Conservation (phyloP, 371 early-diverging fungal genomes). For the Apophysomyces ossiformis region DNA sequence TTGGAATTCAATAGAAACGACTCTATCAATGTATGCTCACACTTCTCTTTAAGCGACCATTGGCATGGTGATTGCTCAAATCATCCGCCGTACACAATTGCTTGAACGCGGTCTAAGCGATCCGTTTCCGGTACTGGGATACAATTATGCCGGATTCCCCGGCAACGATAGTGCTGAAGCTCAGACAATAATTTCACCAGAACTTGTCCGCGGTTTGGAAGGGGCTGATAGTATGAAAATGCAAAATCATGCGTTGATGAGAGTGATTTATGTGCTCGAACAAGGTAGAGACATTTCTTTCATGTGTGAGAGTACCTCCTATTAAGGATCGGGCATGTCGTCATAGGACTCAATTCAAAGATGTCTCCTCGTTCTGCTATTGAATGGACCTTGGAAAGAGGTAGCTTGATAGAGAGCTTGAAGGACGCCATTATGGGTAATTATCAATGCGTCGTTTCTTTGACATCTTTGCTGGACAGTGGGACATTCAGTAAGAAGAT, state of each 20-base stretch:
- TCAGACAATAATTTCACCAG: slow-evolving; percentile 24
- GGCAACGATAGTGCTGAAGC: slow-evolving; percentile 14
- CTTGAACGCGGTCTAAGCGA: slow-evolving; percentile 46
- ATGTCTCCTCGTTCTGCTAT: slow-evolving; percentile 53
- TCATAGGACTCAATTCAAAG: slow-evolving; percentile 39
- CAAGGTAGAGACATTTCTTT: slow-evolving; percentile 38
- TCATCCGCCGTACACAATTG: slow-evolving; percentile 62
- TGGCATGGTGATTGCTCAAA: slow-evolving; percentile 65
- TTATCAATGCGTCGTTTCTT: slow-evolving; percentile 57
- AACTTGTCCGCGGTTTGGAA: slow-evolving; percentile 40
- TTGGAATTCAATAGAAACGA: not conserved
- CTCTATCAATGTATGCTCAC: not conserved
- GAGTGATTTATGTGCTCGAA: slow-evolving; percentile 63
- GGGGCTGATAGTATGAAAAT: slow-evolving; percentile 48
- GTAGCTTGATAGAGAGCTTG: slow-evolving; percentile 58
- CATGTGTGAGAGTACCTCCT: not conserved
- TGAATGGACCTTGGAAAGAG: slow-evolving; percentile 65
- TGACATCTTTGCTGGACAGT: slow-evolving; percentile 58
- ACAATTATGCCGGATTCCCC: slow-evolving; percentile 22
- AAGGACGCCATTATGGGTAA: slow-evolving; percentile 70
- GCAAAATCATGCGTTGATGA: slow-evolving; percentile 59
- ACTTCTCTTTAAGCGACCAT: slow-evolving; percentile 55
- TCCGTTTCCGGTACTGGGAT: slow-evolving; percentile 53
- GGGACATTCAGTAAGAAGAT: slow-evolving; percentile 58
- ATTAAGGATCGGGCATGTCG: not conserved